These are phyloP conservation scores for Tuctoria greenei DNA, from an alignment of 176 grass and related monocot genomes.

Conservation along the genomic window DNA sequence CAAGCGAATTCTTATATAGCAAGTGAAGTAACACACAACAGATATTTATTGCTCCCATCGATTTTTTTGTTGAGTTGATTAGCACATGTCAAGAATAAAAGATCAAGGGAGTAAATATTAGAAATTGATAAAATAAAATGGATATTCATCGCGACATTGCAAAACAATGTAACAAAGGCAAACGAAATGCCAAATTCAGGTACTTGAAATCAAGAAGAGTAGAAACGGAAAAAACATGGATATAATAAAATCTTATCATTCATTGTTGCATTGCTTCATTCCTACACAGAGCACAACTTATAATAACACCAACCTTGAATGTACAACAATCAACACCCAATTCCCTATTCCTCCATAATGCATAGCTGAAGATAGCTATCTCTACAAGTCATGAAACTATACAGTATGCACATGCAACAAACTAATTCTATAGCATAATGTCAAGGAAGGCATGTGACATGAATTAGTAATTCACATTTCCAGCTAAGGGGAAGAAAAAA, in stretches of 20 bases:
- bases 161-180: background rate
- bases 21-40: background rate
- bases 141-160: background rate
- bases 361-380: constrained; percentile 9
- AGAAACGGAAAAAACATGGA: background rate
- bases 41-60: background rate
- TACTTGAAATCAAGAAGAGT: background rate
- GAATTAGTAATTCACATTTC: constrained; percentile 13
- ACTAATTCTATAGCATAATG: constrained; percentile 34
- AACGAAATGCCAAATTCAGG: background rate
- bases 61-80: no score
- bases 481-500: background rate
- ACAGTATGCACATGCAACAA: constrained; percentile 27
- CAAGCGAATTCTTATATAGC: background rate
- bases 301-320: constrained; percentile 5
- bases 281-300: constrained; percentile 24
- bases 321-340: constrained; percentile 14
- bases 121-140: constrained; percentile 5
- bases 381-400: constrained; percentile 15
- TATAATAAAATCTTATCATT: constrained; percentile 1
- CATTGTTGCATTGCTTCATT: constrained; percentile 5
- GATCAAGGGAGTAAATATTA: background rate
- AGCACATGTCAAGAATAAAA: no score
- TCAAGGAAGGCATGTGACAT: constrained; percentile 7
- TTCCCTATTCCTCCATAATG: background rate